Evolutionary conservation across 2,329 filamentous ascomycete species (phyloP), one percentile per base, ranked within the genome.

Genomic region (Alternaria conjuncta): DNA sequence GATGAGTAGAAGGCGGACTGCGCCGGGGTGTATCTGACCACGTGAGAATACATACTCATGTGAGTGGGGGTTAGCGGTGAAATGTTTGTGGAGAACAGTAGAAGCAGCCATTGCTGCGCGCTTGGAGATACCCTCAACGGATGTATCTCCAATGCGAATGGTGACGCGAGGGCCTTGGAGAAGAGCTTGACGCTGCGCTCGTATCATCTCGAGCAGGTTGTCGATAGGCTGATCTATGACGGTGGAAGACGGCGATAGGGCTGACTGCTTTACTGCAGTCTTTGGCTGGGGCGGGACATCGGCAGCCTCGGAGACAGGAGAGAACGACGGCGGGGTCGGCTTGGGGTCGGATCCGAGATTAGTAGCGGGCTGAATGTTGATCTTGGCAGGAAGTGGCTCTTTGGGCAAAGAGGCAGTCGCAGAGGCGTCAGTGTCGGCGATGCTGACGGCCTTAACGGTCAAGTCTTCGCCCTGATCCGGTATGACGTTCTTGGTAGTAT

Each of bases 41-140:
- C 18, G 23, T 12, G 54, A 51, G 54, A 64, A 58, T 11, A 15
- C 12, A 43, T 61, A 71, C 6, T 63, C 59, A 4, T 36, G 4
- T 4, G 56, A 61, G 9, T 61, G 30, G 3, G 65, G 67, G n/a
- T 66, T 49, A 3, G 44, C 28, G 9, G 25, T 43, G 47, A 70
- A 71, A 47, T 68, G 26, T 3, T 36, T 50, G 30, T 67, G 49
- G 3, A 71, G 60, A 6, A 60, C 44, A 1, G 45, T 46, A 13
- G 67, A 71, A 5, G 57, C 53, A 15, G 65, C 69, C 67, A 70
- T 71, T 8, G 67, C 67, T 18, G 58, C 57, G 28, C 67, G 67
- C 53, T 68, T 68, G 18, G 43, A 30, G 7, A 70, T 57, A 21
- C 43, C 46, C 5, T 8, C 9, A 6, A 70, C 47, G 10, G 32